Evolutionary conservation across 2,329 filamentous ascomycete genomes (phyloP).

Genomic region (Fusarium sulawesiense): DNA sequence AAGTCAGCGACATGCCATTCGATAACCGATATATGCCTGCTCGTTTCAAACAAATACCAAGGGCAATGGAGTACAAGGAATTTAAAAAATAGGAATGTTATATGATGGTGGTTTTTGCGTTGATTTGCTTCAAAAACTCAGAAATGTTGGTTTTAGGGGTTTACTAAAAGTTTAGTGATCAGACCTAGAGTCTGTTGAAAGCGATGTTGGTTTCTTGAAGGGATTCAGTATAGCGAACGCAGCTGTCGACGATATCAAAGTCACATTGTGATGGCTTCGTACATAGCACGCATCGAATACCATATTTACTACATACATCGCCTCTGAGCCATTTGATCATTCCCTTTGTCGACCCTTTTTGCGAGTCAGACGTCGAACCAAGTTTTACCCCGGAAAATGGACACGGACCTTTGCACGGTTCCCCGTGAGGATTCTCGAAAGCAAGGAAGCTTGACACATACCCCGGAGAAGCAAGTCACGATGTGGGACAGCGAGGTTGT

Average conservation of each 20-base stretch:
- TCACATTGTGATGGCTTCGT: not conserved
- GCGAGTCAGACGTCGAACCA: not conserved
- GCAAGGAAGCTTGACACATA: not conserved
- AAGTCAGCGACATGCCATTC: conserved; percentile 15
- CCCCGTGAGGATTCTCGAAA: not conserved
- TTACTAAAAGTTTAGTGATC: conserved; percentile 26
- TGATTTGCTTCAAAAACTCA: conserved; percentile 2
- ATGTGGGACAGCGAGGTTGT: conserved; percentile 19
- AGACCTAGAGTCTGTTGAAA: conserved; percentile 21
- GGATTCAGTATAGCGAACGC: conserved; percentile 2
- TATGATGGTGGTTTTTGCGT: conserved; percentile 4
- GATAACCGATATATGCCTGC: conserved; percentile 3
- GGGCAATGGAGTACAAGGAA: conserved; percentile 20
- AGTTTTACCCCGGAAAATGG: conserved; percentile 23
- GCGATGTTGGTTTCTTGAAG: not conserved
- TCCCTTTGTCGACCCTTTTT: not conserved
- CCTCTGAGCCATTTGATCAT: not conserved
- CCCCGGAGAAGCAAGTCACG: conserved; percentile 5
- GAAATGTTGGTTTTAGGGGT: not conserved
- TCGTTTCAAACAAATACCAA: not conserved
- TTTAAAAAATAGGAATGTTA: conserved; percentile 16
- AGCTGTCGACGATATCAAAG: conserved; percentile 8
- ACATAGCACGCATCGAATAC: conserved; percentile 19
- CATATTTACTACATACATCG: not conserved
- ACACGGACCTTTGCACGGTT: not conserved